Percentiles rank a stretch among this genome's conserved stretches.
phyloP scores from a whole-genome alignment of 2,329 filamentous ascomycete species.

The Botrytis galanthina region DNA sequence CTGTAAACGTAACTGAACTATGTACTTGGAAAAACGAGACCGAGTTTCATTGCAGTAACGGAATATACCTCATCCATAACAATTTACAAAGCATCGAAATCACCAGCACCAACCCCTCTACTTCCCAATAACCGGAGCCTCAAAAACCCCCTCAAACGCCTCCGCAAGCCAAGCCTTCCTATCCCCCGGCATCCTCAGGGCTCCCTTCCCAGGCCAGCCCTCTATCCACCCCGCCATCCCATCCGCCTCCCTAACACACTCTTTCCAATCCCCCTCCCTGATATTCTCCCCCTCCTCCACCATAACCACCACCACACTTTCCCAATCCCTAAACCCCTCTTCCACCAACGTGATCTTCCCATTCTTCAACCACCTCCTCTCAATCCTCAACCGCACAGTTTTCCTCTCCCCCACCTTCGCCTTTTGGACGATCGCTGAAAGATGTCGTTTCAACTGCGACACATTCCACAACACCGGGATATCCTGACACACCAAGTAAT shows the following conservation, averaged over 20 bases:
- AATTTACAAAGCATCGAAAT: not conserved
- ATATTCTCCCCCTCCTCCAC: not conserved
- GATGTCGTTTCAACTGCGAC: not conserved
- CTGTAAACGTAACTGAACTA: not conserved
- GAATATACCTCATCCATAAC: not conserved
- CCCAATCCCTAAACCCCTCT: slow-evolving; percentile 1
- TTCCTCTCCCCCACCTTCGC: not conserved
- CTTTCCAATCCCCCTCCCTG: not conserved
- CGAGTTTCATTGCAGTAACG: not conserved
- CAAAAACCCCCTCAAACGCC: not conserved
- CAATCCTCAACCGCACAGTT: not conserved
- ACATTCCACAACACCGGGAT: not conserved
- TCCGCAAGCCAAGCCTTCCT: not conserved
- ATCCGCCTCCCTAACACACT: slow-evolving; percentile 3
- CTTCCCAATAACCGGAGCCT: not conserved
- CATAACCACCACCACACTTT: not conserved
- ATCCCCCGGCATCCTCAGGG: not conserved
- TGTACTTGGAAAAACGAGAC: not conserved
- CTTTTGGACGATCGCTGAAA: not conserved
- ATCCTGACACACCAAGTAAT: not conserved
- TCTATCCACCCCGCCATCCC: not conserved
- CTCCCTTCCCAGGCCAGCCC: slow-evolving; percentile 9
- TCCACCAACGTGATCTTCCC: not conserved
- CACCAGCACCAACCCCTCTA: not conserved
- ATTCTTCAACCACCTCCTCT: not conserved